Evolutionary conservation across 176 grass and related monocot species (phyloP), one percentile per base, ranked within the genome.

Genomic region (Aechmea fasciata): DNA sequence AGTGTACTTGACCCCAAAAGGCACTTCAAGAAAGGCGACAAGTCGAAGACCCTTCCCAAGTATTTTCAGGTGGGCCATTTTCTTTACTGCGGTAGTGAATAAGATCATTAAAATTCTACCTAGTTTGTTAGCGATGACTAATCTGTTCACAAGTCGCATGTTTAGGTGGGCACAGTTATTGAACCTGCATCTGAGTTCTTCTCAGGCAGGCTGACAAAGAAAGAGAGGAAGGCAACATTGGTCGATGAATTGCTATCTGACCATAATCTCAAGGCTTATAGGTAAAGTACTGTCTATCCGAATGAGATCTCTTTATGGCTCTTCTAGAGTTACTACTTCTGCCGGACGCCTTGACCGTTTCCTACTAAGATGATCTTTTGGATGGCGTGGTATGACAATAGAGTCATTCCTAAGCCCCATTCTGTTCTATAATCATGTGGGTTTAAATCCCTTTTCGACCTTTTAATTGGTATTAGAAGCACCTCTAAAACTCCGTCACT

Each of bases 1-100:
- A 82, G 78, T 77, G 83, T 89, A 68, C 76, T 92, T 41, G 92
- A 96, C 85, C 92, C 92, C 22, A 96, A 96, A 84, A 89, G 78
- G 52, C 92, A 96, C 74, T 96, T 96, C 71, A 96, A 96, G 73
- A 92, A 81, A 68, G 65, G 75, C 24, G 88, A 74, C 47, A 92
- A 89, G 13, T 92, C 88, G 41, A 96, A 96, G 65, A 66, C 66
- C 51, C 83, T 86, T 78, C 88, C 88, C 0, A 96, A 90, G 68
- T 96, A 90, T 69, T 96, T 96, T 70, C 92, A 96, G 76, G 89
- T 77, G 76, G 80, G 76, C 75, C 63, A 2, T 63, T 72, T 41
- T 61, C 15, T 22, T 61, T 12, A 18, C 9, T 61, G 55, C n/a
- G 20, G 67, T 51, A 52, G 63, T 18, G 7, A 15, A 15, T 14